phyloP scores from a whole-genome alignment of 257 asterid genomes.

The Apocynum venetum region DNA sequence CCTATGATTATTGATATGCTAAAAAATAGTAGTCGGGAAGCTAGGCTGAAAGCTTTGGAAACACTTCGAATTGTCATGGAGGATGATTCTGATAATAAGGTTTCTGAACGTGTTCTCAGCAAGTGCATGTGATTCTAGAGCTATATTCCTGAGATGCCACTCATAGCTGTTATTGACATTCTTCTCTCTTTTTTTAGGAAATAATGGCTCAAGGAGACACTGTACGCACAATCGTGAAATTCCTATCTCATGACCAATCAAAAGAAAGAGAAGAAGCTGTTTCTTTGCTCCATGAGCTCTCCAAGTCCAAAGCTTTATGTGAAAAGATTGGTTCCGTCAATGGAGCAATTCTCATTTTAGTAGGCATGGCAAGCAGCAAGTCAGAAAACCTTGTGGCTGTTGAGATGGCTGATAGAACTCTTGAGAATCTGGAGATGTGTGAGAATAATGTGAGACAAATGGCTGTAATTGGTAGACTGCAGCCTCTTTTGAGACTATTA shows the following conservation, averaged over 20 bases:
- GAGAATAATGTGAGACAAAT: constrained; percentile 93
- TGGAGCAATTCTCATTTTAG: constrained; percentile 85
- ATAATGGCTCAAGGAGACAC: constrained; percentile 88
- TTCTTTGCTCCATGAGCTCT: constrained; percentile 78
- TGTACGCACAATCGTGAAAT: constrained; percentile 78
- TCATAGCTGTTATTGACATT: constrained; percentile 12
- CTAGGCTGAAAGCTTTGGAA: constrained; percentile 73
- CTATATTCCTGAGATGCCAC: constrained; percentile 8
- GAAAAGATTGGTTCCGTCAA: constrained; percentile 81
- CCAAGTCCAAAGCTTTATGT: constrained; percentile 63
- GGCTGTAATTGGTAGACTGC: constrained; percentile 86
- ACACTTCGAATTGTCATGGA: constrained; percentile 81
- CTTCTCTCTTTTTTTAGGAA: constrained; percentile 52
- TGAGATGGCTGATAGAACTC: constrained; percentile 75
- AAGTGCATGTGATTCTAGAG: constrained; percentile 7
- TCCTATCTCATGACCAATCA: constrained; percentile 68
- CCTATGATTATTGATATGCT: constrained; percentile 75
- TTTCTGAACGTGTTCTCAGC: constrained; percentile 41
- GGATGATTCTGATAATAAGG: constrained; percentile 90
- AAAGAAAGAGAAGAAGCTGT: constrained; percentile 91
- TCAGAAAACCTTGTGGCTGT: constrained; percentile 69
- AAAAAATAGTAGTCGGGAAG: constrained; percentile 65
- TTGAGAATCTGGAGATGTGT: constrained; percentile 70
- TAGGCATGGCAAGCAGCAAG: constrained; percentile 91
- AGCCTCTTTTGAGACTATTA: constrained; percentile 68